These are phyloP conservation scores for Ailanthus altissimus DNA, from an alignment of 345 rosid species.

Conservation along the genomic window DNA sequence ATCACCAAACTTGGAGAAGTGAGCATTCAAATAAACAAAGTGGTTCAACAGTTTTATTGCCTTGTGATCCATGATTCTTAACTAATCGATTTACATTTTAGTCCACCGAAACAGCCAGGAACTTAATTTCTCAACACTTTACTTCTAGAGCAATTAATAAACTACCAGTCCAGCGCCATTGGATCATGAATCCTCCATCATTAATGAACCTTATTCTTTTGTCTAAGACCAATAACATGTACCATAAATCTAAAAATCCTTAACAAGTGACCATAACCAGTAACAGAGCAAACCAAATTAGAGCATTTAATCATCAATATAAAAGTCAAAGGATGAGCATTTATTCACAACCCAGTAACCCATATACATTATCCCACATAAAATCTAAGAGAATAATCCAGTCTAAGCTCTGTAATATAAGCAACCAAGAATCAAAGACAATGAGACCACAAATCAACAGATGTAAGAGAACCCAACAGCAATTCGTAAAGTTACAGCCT, in stretches of 20 bases:
- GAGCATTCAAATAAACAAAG: slow-evolving; percentile 12
- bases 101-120: neutral
- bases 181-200: neutral
- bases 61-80: neutral
- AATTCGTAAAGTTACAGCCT: neutral
- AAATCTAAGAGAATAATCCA: neutral
- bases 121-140: neutral
- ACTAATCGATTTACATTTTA: neutral
- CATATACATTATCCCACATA: neutral
- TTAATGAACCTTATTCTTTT: neutral
- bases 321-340: neutral
- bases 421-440: neutral
- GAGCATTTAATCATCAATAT: neutral
- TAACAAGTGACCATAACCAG: neutral
- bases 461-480: neutral
- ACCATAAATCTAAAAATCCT: neutral
- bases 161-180: neutral
- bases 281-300: neutral
- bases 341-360: neutral
- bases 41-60: neutral
- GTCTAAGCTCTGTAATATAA: neutral
- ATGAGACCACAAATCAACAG: neutral
- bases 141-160: neutral
- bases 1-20: neutral
- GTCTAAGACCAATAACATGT: neutral